Conservation (phyloP, 208 protist genomes). For the Phytomonas sp. region DNA sequence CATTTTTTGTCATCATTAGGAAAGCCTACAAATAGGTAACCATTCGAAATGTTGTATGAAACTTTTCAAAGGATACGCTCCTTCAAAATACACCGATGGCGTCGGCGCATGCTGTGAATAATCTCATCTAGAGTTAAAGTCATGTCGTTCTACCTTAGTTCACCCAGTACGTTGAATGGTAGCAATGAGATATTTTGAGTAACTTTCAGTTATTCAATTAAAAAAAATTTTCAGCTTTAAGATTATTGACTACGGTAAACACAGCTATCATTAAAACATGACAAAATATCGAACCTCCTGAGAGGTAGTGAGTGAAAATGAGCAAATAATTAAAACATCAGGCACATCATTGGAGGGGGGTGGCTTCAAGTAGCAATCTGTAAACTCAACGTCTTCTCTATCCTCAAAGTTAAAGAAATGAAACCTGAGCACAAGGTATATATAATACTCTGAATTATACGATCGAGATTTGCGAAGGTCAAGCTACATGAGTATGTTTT, state of each 20-base stretch:
- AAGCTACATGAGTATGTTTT: neutral
- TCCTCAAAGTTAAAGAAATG: neutral
- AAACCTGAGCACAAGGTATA: neutral
- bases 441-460: neutral
- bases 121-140: neutral
- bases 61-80: neutral
- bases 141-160: neutral
- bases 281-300: conserved; percentile 8
- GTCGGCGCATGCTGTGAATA: neutral
- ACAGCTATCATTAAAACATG: neutral
- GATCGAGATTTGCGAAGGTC: neutral
- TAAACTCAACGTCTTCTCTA: neutral
- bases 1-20: conserved; percentile 11
- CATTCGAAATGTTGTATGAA: neutral
- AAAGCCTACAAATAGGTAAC: neutral
- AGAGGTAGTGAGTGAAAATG: neutral
- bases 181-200: neutral
- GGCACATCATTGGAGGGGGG: neutral
- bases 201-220: neutral
- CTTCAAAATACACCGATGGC: neutral
- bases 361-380: neutral
- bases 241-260: neutral
- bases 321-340: neutral
- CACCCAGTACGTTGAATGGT: neutral
- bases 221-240: neutral